phyloP scores from a whole-genome alignment of 495 filamentous ascomycete species.

The Echria macrotheca region DNA sequence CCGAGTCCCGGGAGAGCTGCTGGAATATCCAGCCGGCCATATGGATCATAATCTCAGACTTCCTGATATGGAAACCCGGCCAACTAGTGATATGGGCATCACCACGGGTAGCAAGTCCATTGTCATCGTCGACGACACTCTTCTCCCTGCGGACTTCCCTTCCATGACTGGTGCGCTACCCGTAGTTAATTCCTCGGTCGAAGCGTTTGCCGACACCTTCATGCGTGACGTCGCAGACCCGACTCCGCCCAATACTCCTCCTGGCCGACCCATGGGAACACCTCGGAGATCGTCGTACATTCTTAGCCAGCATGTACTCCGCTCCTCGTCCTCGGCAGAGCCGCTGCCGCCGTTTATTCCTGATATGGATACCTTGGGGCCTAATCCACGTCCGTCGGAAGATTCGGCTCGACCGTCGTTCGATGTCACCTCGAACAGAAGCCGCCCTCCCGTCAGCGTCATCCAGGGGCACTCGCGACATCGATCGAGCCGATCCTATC shows the following conservation, averaged over 20 bases:
- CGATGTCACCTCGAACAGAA: constrained; percentile 21
- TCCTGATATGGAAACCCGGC: constrained; percentile 20
- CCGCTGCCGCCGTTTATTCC: constrained; percentile 37
- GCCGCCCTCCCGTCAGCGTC: constrained; percentile 30
- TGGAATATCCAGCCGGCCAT: constrained; percentile 38
- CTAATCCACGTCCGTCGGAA: constrained; percentile 22
- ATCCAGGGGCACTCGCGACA: constrained; percentile 33
- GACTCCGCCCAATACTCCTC: constrained; percentile 52
- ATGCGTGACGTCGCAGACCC: constrained; percentile 38
- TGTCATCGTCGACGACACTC: constrained; percentile 75
- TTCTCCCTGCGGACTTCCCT: constrained; percentile 33
- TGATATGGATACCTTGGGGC: constrained; percentile 30
- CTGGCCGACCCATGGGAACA: constrained; percentile 34
- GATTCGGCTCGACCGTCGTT: constrained; percentile 30
- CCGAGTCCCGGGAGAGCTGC: constrained; percentile 12
- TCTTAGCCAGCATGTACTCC: constrained; percentile 37
- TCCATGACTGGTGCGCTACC: constrained; percentile 44
- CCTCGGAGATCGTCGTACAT: constrained; percentile 49
- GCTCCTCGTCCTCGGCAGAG: constrained; percentile 23
- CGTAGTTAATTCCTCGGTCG: constrained; percentile 40
- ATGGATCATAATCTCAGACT: constrained; percentile 27
- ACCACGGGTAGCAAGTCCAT: constrained; percentile 81
- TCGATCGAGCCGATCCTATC: constrained; percentile 34
- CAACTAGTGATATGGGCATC: constrained; percentile 48
- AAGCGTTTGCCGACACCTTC: constrained; percentile 45